Percentiles rank a stretch among this genome's conserved stretches.
Evolutionary conservation across 495 filamentous ascomycete genomes (phyloP).

Genomic region (Penicillium psychrofluorescens): DNA sequence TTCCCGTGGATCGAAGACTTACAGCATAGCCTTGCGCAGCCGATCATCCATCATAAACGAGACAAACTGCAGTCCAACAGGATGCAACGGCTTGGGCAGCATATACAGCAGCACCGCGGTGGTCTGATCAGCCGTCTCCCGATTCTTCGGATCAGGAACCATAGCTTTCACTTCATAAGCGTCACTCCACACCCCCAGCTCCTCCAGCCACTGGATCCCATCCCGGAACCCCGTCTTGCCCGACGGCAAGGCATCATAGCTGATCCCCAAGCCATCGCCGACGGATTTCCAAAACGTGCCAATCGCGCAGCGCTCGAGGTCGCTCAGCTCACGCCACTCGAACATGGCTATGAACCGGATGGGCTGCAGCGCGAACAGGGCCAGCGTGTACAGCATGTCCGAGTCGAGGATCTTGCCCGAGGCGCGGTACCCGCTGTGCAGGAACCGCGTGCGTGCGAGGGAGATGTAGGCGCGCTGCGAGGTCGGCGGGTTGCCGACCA

Average conservation of each 20-base stretch:
- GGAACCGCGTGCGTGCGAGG: conserved; percentile 58
- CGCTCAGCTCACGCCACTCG: conserved; percentile 57
- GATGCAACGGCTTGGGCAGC: conserved; percentile 43
- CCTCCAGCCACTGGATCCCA: conserved; percentile 60
- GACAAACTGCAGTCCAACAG: conserved; percentile 42
- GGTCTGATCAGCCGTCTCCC: conserved; percentile 46
- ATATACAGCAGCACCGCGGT: conserved; percentile 52
- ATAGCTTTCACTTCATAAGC: conserved; percentile 50
- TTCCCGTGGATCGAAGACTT: conserved; percentile 11
- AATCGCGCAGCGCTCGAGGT: conserved; percentile 58
- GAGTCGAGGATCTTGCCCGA: conserved; percentile 54
- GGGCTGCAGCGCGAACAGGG: conserved; percentile 54
- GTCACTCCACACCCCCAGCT: conserved; percentile 51
- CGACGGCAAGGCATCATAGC: conserved; percentile 38
- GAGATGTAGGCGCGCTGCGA: conserved; percentile 40
- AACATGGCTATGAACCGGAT: conserved; percentile 48
- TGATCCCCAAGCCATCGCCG: conserved; percentile 55
- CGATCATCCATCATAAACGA: conserved; percentile 57
- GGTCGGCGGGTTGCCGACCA: conserved; percentile 38
- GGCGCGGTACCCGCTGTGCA: conserved; percentile 53
- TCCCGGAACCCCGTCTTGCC: conserved; percentile 43
- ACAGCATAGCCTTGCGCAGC: conserved; percentile 58
- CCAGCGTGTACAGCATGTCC: conserved; percentile 63
- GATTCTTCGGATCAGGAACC: conserved; percentile 49
- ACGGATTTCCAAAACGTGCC: conserved; percentile 60